Conservation (phyloP, 2,329 filamentous ascomycete species). For the Cordyceps pruinosa region DNA sequence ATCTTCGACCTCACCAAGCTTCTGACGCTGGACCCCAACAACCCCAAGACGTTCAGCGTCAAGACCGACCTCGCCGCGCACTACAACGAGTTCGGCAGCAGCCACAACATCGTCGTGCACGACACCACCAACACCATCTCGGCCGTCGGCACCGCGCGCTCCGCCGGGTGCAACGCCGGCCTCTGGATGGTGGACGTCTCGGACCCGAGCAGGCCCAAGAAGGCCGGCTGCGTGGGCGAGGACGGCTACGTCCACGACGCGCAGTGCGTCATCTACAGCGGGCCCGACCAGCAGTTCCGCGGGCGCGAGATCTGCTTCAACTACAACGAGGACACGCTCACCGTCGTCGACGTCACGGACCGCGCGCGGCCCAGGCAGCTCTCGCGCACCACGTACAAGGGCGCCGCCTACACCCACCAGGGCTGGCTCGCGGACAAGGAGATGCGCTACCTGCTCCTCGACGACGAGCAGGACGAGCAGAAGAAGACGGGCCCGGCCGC, state of each 20-base stretch:
- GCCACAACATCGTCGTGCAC: constrained; percentile 33
- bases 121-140: constrained; percentile 38
- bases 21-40: constrained; percentile 33
- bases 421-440: constrained; percentile 45
- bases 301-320: constrained; percentile 49
- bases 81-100: constrained; percentile 30
- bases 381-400: constrained; percentile 48
- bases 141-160: constrained; percentile 34
- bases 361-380: constrained; percentile 40
- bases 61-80: constrained; percentile 26
- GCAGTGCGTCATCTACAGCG: constrained; percentile 49
- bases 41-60: constrained; percentile 25
- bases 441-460: constrained; percentile 41
- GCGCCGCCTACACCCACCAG: constrained; percentile 53
- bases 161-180: constrained; percentile 36
- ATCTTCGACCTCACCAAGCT: constrained; percentile 57
- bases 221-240: constrained; percentile 39
- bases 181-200: constrained; percentile 50
- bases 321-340: constrained; percentile 47
- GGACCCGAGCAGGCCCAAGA: constrained; percentile 43
- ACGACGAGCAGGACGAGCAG: constrained; percentile 48
- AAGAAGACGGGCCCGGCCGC: constrained; percentile 31
- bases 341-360: constrained; percentile 47
- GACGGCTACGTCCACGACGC: constrained; percentile 54
- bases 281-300: constrained; percentile 40